These are phyloP conservation scores for Oxyria digyna DNA, from an alignment of 148 eudicot genomes.

Conservation along the genomic window DNA sequence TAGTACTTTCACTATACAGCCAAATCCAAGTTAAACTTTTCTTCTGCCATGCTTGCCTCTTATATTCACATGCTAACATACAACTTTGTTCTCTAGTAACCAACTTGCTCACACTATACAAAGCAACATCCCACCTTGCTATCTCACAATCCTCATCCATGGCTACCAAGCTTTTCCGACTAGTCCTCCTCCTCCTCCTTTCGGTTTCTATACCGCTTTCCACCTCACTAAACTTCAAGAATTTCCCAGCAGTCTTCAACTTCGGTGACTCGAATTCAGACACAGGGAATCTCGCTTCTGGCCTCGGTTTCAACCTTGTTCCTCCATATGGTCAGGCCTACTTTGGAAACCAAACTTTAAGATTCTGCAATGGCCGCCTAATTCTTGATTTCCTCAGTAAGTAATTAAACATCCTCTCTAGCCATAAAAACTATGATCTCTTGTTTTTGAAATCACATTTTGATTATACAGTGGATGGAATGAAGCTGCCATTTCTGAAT, in stretches of 20 bases:
- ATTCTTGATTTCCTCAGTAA: slow-evolving; percentile 41
- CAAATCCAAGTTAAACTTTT: no score
- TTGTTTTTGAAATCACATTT: not conserved
- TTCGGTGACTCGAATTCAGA: slow-evolving; percentile 96
- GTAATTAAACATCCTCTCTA: not conserved
- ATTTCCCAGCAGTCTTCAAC: slow-evolving; percentile 80
- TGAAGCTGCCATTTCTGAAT: slow-evolving; percentile 13
- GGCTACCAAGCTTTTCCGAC: slow-evolving; percentile 9
- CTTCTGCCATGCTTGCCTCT: not conserved
- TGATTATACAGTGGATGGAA: slow-evolving; percentile 7
- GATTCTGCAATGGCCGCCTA: slow-evolving; percentile 42
- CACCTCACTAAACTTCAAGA: slow-evolving; percentile 38
- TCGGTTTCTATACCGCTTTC: slow-evolving; percentile 11
- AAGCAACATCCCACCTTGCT: slow-evolving; percentile 1
- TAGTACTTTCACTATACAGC: no score
- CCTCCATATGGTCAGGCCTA: slow-evolving; percentile 33
- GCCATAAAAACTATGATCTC: no score
- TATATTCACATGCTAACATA: not conserved
- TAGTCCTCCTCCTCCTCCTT: not conserved
- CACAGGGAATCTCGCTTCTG: slow-evolving; percentile 44
- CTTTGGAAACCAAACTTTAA: slow-evolving; percentile 30
- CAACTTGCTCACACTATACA: not conserved
- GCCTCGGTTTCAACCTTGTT: slow-evolving; percentile 24
- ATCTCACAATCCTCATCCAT: not conserved
- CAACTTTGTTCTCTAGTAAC: slow-evolving; percentile 1